These are phyloP conservation scores for Abrus pulchellus DNA, from an alignment of 306 rosid species.

Conservation along the genomic window DNA sequence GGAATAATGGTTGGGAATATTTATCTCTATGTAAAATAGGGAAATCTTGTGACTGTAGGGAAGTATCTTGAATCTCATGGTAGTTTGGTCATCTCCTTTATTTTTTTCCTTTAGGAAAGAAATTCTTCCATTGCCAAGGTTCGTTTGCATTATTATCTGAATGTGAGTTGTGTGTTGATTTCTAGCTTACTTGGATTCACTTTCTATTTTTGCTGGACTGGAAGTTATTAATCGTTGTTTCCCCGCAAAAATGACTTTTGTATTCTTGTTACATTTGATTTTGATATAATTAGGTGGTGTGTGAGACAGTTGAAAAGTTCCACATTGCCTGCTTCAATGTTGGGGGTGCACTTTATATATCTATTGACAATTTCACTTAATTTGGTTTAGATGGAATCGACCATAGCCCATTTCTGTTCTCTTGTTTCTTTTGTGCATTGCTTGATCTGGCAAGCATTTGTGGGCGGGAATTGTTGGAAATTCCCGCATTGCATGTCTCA, in stretches of 20 bases:
- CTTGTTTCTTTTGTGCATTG: background rate
- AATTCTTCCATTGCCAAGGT: background rate
- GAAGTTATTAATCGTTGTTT: background rate
- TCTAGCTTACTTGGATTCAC: background rate
- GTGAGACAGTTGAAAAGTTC: background rate
- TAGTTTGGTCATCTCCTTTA: background rate
- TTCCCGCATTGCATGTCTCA: no score
- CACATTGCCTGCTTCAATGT: no score
- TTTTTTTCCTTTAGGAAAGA: background rate
- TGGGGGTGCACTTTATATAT: no score
- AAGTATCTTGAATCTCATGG: background rate
- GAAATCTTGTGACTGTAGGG: background rate
- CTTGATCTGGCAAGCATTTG: background rate
- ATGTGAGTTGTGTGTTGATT: background rate
- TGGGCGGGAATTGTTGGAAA: no score
- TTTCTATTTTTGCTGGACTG: background rate
- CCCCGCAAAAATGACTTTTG: background rate
- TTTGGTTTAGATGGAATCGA: no score
- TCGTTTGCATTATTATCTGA: background rate
- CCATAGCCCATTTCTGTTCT: background rate
- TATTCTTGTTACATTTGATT: background rate
- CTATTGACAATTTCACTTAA: no score
- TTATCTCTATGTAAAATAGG: background rate
- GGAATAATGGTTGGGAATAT: background rate
- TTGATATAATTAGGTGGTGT: background rate